These are phyloP conservation scores for Pelargonium fulgidum DNA, from an alignment of 441 rosid genomes.

Conservation along the genomic window DNA sequence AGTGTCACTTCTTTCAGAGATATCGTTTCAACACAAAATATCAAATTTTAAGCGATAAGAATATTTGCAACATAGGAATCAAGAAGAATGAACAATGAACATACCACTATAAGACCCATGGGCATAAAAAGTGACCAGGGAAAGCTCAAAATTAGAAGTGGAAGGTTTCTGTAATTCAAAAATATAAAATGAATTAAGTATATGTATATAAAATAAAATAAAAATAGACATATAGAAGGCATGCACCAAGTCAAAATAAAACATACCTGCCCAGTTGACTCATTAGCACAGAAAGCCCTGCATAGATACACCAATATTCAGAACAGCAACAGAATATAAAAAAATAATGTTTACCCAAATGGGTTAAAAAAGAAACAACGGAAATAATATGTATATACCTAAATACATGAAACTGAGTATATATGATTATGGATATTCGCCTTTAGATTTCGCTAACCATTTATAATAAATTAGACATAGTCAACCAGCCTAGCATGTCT, in stretches of 20 bases:
- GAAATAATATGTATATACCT: not conserved
- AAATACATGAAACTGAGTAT: not conserved
- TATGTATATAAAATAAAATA: not conserved
- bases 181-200: not conserved
- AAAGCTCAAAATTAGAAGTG: constrained; percentile 54
- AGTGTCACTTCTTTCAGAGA: too few species aligned
- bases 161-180: constrained; percentile 47
- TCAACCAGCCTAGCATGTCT: too few species aligned
- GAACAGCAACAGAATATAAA: not conserved
- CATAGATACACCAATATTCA: constrained; percentile 9
- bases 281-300: constrained; percentile 67
- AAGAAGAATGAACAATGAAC: constrained; percentile 22
- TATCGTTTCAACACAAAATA: not conserved
- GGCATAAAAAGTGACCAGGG: constrained; percentile 62
- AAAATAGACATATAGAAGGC: not conserved
- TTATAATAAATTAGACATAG: too few species aligned
- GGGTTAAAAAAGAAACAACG: not conserved
- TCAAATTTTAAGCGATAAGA: constrained; percentile 4
- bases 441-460: too few species aligned
- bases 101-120: constrained; percentile 80
- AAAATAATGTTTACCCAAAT: not conserved
- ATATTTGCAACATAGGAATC: constrained; percentile 9
- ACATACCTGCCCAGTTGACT: constrained; percentile 63
- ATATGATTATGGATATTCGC: too few species aligned
- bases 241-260: constrained; percentile 4